These are phyloP conservation scores for Chaetomiaceae sp. DNA, from an alignment of 2,329 filamentous ascomycete species.

Conservation along the genomic window DNA sequence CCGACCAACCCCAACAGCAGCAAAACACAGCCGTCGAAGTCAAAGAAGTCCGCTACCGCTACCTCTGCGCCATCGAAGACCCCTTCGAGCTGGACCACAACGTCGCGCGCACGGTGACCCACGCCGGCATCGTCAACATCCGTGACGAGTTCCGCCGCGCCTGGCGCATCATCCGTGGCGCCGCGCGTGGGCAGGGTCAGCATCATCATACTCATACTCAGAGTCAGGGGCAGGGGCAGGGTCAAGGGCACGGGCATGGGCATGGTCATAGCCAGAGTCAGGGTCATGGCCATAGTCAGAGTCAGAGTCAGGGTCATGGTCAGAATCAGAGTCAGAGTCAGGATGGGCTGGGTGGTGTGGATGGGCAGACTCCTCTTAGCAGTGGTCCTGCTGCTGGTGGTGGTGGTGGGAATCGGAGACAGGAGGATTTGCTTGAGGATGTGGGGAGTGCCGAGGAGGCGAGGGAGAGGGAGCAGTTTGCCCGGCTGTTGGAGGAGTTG, in stretches of 20 bases:
- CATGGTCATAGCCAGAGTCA: neutral
- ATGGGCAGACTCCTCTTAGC: too few species aligned
- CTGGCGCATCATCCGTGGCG: slow-evolving; percentile 61
- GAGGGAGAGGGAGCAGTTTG: slow-evolving; percentile 34
- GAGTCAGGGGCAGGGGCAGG: neutral
- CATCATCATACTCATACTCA: too few species aligned
- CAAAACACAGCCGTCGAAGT: slow-evolving; percentile 31
- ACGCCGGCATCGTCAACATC: slow-evolving; percentile 75
- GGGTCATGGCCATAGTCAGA: neutral
- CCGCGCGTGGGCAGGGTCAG: slow-evolving; percentile 33
- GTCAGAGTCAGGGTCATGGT: neutral
- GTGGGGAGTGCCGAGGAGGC: slow-evolving; percentile 34
- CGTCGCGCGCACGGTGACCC: slow-evolving; percentile 79
- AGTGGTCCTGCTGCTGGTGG: too few species aligned
- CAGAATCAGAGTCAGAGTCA: too few species aligned
- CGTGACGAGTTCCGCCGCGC: slow-evolving; percentile 80
- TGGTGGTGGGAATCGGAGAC: slow-evolving; percentile 7
- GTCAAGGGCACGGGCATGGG: neutral
- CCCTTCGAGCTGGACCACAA: slow-evolving; percentile 88
- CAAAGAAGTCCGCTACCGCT: slow-evolving; percentile 72
- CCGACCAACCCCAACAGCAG: slow-evolving; percentile 1
- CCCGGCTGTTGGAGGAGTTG: slow-evolving; percentile 38
- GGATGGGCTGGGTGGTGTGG: too few species aligned
- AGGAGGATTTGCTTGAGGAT: slow-evolving; percentile 52
- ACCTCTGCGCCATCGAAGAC: slow-evolving; percentile 85